Conservation (phyloP, 495 filamentous ascomycete species). For the Neurospora sp. region DNA sequence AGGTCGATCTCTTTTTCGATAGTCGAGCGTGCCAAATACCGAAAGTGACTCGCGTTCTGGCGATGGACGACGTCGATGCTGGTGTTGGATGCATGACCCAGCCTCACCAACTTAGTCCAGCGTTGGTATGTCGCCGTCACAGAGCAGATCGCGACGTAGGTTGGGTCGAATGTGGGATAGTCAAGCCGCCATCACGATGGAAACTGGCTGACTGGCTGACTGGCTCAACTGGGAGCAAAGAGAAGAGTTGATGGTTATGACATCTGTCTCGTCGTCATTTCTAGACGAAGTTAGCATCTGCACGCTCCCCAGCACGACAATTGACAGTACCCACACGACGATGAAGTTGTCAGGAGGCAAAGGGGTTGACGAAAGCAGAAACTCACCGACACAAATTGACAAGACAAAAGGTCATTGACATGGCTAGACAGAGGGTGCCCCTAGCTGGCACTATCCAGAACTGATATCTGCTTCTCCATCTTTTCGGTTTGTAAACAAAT, state of each 20-base stretch:
- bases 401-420: neutral
- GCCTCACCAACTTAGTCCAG: neutral
- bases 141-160: neutral
- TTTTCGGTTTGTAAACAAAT: neutral
- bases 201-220: neutral
- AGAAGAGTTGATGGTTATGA: neutral
- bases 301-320: neutral
- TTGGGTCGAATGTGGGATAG: neutral
- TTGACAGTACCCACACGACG: neutral
- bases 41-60: neutral
- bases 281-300: neutral
- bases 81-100: neutral
- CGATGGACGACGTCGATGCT: neutral
- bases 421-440: neutral
- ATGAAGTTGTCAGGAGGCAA: neutral
- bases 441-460: neutral
- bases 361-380: neutral
- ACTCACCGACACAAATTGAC: neutral
- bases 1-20: neutral
- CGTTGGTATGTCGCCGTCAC: neutral
- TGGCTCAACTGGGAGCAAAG: neutral
- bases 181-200: neutral
- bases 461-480: neutral
- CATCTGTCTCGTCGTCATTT: neutral
- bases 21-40: neutral